Evolutionary conservation across 2,329 filamentous ascomycete species (phyloP).

Genomic region (Sporothrix luriei): DNA sequence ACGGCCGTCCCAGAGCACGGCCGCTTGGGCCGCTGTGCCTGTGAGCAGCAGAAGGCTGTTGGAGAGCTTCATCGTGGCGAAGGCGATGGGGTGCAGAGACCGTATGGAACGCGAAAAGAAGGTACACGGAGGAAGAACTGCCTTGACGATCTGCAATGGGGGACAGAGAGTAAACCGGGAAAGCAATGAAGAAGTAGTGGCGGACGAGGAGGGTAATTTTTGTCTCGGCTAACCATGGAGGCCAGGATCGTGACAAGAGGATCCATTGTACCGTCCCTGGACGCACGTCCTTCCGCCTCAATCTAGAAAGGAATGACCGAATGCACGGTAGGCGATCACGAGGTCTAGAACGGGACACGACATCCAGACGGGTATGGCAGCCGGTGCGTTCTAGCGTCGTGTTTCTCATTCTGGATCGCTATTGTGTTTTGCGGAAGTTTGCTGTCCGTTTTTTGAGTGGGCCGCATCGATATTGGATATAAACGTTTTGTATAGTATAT

Average conservation of each 20-base stretch:
- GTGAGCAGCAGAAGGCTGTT: conserved; percentile 25
- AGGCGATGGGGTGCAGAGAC: neutral
- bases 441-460: conserved; percentile 13
- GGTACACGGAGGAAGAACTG: neutral
- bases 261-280: neutral
- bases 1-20: conserved; percentile 61
- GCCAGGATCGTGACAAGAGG: neutral
- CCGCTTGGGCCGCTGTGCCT: conserved; percentile 35
- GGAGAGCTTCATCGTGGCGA: conserved; percentile 23
- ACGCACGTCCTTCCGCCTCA: neutral
- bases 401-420: neutral
- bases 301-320: neutral
- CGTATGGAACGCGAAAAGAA: neutral
- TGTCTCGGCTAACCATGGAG: no score
- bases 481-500: neutral
- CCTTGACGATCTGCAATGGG: neutral
- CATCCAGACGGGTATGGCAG: neutral
- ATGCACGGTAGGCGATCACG: neutral
- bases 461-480: conserved; percentile 8
- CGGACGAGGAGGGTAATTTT: neutral
- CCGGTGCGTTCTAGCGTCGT: neutral
- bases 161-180: neutral
- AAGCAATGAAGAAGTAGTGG: neutral
- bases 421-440: conserved; percentile 13
- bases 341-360: conserved; percentile 12